A percentile compares a stretch with the other conserved stretches of the same genome.
Evolutionary conservation across 106 monocot species (phyloP).

Genomic region (Dactylorhiza incarnata): DNA sequence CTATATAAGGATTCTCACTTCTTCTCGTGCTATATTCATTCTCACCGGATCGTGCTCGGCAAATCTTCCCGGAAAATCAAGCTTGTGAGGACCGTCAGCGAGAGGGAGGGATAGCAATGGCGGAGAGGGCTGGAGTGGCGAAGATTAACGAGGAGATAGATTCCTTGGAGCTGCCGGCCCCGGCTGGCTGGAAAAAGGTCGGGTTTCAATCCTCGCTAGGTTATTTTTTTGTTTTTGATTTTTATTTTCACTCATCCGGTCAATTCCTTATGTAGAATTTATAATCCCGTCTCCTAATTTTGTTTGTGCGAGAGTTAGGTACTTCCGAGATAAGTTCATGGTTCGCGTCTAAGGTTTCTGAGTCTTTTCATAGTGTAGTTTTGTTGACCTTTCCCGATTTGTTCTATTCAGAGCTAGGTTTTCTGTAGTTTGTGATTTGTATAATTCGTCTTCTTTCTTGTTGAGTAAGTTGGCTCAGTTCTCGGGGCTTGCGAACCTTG

Average conservation of each 20-base stretch:
- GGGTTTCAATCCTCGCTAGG: background rate
- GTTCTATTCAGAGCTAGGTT: background rate
- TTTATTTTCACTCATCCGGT: background rate
- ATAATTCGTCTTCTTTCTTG: background rate
- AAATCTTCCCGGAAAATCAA: background rate
- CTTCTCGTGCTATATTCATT: background rate
- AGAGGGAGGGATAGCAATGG: background rate
- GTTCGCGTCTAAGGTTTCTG: background rate
- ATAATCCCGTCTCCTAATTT: background rate
- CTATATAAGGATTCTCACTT: background rate
- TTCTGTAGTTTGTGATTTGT: background rate
- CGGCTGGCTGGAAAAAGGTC: slow-evolving; percentile 5
- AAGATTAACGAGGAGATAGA: background rate
- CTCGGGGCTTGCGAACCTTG: background rate
- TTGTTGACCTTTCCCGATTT: background rate
- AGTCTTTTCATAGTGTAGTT: background rate
- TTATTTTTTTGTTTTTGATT: no score
- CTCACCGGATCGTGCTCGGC: background rate
- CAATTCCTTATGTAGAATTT: background rate
- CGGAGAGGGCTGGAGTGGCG: background rate
- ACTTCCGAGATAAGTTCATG: background rate
- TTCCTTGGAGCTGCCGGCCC: slow-evolving; percentile 2
- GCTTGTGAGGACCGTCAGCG: background rate
- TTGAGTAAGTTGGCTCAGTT: background rate
- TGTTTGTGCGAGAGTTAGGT: background rate